Evolutionary conservation across 805 yeast species (phyloP), one percentile per base, ranked within the genome.

Genomic region (Ogataea ganodermae): DNA sequence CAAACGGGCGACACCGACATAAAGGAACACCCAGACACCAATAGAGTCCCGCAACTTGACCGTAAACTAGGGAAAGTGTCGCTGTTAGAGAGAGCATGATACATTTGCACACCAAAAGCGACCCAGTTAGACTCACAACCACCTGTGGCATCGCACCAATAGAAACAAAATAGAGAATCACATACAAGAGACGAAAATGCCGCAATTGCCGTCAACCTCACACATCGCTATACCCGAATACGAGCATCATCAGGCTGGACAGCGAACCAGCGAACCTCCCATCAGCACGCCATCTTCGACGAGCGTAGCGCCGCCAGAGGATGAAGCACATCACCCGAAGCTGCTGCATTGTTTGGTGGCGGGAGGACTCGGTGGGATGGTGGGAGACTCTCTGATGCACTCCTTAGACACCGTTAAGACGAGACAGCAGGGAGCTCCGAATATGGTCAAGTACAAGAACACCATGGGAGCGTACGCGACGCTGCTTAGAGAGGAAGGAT

Each of bases 371-470:
- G 99, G 99, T 6, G 99, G 98, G 1, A 83, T 88, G 45, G 79
- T 91, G 31, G 98, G 97, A 12, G 99, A 92, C 60, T 78, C 94
- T 1, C 70, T 81, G 24, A 94, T 94, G 97, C 97, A 94, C 67
- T 91, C 98, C 0, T 69, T 94, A 28, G 99, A 94, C 63, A 94
- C 99, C 0, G 96, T 94, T 26, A 94, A 94, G 65, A 94, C 99
- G 2, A 75, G 99, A 52, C 99, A 94, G 65, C 99, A 94, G 63
- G 98, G 96, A n/a, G 87, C 96, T 3, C 83, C 87, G 18, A 72
- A 75, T 53, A 76, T 76, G 17, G 53, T 71, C 6, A 86, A 88
- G 65, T 92, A 92, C 66, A 76, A 71, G 50, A 83, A 78, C 58
- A 89, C 90, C 84, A 58, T 84, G 7, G 77, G 81, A 9, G 96